Evolutionary conservation across 2,329 filamentous ascomycete species (phyloP).

Genomic region (Botryotinia calthae): DNA sequence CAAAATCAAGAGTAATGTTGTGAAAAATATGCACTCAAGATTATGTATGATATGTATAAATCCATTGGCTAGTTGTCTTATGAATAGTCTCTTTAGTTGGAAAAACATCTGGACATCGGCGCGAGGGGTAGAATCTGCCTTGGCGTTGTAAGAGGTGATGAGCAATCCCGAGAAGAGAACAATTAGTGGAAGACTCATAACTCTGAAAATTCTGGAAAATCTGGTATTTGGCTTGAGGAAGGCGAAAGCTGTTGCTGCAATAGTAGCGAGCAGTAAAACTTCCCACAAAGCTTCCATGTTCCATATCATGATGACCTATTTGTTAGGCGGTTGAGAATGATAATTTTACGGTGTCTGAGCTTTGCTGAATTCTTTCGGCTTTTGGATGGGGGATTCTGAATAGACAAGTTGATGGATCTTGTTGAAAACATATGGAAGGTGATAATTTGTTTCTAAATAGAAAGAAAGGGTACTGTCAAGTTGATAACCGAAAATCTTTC

Average conservation of each 20-base stretch:
- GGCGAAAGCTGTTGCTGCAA: neutral
- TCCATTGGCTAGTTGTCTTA: neutral
- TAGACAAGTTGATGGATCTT: neutral
- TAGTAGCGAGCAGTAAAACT: neutral
- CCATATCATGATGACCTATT: too few relatives aligned
- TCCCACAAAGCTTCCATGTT: neutral
- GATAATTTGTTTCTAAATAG: neutral
- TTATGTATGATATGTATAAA: too few relatives aligned
- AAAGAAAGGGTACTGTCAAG: neutral
- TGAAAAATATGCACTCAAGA: too few relatives aligned
- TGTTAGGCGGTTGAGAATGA: too few relatives aligned
- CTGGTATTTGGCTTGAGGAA: neutral
- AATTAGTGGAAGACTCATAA: neutral
- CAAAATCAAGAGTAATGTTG: neutral
- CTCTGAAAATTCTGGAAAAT: neutral
- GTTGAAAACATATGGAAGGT: neutral
- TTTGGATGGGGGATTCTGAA: neutral
- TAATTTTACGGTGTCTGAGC: too few relatives aligned
- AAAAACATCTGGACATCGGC: neutral
- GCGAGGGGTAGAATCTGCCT: neutral
- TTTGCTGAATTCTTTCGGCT: neutral
- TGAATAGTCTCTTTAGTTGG: neutral
- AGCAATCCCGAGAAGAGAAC: neutral
- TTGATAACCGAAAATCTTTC: too few relatives aligned
- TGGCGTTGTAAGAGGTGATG: neutral